Percentiles rank a stretch among this genome's conserved stretches.
These are phyloP conservation scores for Boletus rubescentipes DNA, from an alignment of 768 basidiomycete species.

Conservation along the genomic window DNA sequence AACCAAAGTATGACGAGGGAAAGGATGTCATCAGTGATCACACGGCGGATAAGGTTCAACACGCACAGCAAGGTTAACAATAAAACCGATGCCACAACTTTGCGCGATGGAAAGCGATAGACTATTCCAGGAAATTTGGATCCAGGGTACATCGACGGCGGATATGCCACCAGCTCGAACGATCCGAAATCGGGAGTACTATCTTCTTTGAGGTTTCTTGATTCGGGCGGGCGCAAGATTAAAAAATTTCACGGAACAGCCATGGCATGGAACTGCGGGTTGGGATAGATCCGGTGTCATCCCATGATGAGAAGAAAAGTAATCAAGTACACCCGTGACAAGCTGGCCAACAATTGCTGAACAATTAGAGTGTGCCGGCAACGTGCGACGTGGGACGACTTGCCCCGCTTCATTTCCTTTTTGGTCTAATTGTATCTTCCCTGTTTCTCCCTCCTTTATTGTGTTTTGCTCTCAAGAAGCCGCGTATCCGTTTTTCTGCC, in stretches of 20 bases:
- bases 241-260: slow-evolving; percentile 19
- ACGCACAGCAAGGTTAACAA: slow-evolving; percentile 16
- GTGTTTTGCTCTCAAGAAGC: slow-evolving; percentile 32
- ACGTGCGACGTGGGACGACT: slow-evolving; percentile 20
- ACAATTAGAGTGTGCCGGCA: slow-evolving; percentile 34
- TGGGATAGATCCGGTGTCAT: slow-evolving; percentile 27
- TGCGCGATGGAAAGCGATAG: slow-evolving; percentile 6
- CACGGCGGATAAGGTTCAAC: slow-evolving; percentile 24
- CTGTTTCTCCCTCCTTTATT: slow-evolving; percentile 35
- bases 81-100: slow-evolving; percentile 16
- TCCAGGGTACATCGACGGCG: slow-evolving; percentile 4
- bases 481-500: slow-evolving; percentile 20
- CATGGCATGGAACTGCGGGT: slow-evolving; percentile 5
- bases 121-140: slow-evolving; percentile 16
- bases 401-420: slow-evolving; percentile 29
- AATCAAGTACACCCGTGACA: slow-evolving; percentile 14
- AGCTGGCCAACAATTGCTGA: slow-evolving; percentile 17
- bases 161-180: slow-evolving; percentile 3
- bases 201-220: slow-evolving; percentile 32
- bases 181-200: slow-evolving; percentile 19
- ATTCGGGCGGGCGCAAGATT: slow-evolving; percentile 28
- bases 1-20: neutral
- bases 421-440: slow-evolving; percentile 37
- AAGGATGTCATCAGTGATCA: neutral
- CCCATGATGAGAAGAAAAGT: slow-evolving; percentile 14